Base-by-base conservation (phyloP, 2,329 filamentous ascomycete species). In the Fusarium miscanthi region DNA sequence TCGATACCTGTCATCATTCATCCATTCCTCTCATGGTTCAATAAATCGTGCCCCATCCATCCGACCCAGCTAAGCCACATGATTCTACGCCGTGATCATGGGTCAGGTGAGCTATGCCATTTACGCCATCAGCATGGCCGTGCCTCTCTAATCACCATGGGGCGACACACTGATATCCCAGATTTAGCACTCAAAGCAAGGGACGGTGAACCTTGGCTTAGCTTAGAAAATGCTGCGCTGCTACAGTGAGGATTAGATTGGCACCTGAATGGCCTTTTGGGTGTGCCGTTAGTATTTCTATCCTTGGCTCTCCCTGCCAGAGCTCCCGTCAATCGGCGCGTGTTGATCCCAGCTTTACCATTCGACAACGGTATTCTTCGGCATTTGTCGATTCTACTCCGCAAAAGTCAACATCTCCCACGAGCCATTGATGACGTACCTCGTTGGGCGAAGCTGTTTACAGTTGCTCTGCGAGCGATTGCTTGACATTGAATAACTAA, bases 51-150 rank as follows among this genome's bases (percentile, higher is more conserved):
- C 21, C 25, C 62, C 61, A 70, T 66, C 70, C 72, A 64, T 45
- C 59, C 49, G 43, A 61, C 65, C 66, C 46, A 60, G 58, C 43
- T 56, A 57, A 69, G 77, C 77, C 77, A 76, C 77, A 77, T 78
- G 76, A 78, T 77, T 72, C 58, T 63, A 49, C 65, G 64, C 68
- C 74, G 72, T 78, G 77, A 76, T 73, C 68, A 59, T 62, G 54
- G 70, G 76, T 78, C 77, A 78, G 74, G 72, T 78, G 77, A 78
- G 73, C 74, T 66, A 63, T 77, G 70, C 74, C 77, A 75, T 76
- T 64, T 74, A 76, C 74, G 75, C 76, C 73, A 76, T 74, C 58
- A 60, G 60, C 60, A 61, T 67, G 59, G 60, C 60, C 61, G 66
- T 72, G 57, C 54, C 69, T 74, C 74, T 63, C 72, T 63, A 61